Percentiles rank a stretch among this genome's conserved stretches.
Conservation (phyloP, 371 early-diverging fungal genomes). For the Actinomortierella ambigua region DNA sequence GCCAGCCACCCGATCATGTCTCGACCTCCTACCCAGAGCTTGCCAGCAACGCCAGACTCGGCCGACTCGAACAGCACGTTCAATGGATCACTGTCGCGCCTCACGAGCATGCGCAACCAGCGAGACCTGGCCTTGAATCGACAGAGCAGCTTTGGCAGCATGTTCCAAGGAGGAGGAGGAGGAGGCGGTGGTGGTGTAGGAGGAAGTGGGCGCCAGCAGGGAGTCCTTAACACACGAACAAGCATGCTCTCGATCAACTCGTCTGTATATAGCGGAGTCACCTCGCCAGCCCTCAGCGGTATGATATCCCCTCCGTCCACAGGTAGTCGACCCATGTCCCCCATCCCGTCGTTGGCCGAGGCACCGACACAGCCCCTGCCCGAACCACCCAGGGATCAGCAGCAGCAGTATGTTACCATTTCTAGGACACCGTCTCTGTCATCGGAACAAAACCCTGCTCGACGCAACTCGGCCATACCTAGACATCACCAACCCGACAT, state of each 20-base stretch:
- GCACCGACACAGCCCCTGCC: slow-evolving; percentile 35
- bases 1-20: slow-evolving; percentile 9
- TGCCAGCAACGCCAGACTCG: slow-evolving; percentile 24
- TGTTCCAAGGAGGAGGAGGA: slow-evolving; percentile 1
- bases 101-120: slow-evolving; percentile 29
- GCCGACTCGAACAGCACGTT: neutral
- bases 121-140: slow-evolving; percentile 19
- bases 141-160: slow-evolving; percentile 10
- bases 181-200: too few species aligned
- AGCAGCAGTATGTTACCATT: slow-evolving; percentile 1
- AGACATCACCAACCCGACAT: slow-evolving; percentile 21
- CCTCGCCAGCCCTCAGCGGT: too few species aligned
- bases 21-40: slow-evolving; percentile 15
- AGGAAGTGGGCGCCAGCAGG: too few species aligned
- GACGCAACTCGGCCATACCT: slow-evolving; percentile 8
- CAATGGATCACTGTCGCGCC: slow-evolving; percentile 18
- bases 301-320: too few species aligned
- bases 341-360: slow-evolving; percentile 13
- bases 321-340: slow-evolving; percentile 19
- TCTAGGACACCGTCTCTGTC: slow-evolving; percentile 3
- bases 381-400: slow-evolving; percentile 19
- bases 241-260: too few species aligned
- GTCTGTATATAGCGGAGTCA: too few species aligned
- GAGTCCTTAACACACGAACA: too few species aligned
- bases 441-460: neutral